Base-by-base conservation (phyloP, 2,329 filamentous ascomycete genomes). In the Epichloe festucae region DNA sequence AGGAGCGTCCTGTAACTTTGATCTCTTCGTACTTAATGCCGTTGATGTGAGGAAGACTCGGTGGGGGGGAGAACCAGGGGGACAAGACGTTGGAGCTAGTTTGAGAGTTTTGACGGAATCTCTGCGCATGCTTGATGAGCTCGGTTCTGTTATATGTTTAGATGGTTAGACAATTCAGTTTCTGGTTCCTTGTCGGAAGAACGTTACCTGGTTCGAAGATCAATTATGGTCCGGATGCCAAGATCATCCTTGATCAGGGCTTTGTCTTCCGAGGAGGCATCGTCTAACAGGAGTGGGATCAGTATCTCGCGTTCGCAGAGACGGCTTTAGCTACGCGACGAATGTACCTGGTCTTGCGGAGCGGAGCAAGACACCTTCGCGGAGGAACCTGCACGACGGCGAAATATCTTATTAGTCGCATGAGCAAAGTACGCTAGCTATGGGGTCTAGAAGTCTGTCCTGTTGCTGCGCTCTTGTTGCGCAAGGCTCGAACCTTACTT, bases 1-100 rank as follows among this genome's bases (percentile, higher is more conserved):
- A 89, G 1, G 77, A 73, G 11, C 74, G 74, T 23, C 87, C 88
- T 17, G 88, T 89, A 57, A 94, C 76, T 61, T 82, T 86, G 68
- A 91, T 81, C 52, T 84, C 71, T 44, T 73, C 68, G 60, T 89
- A 88, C 2, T 64, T 63, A 23, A 88, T 67, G 0, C 79, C 81
- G 0, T 80, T 73, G 49, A 91, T 84, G 55, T 81, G 73, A 43
- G 82, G 62, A 0, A 81, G 73, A 57, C 78, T 73, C 23, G 76
- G 70, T 35, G 77, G 67, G 4, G 73, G 69, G 19, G 73, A 63
- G 48, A 59, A 80, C 78, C 52, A 69, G 71, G 31, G 56, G 23
- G 38, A 59, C 41, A 57, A 42, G 14, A 71, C 68, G 3, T 73
- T 72, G 7, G 66, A 59, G 48, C 67, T 64, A 47, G 73, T 63